Conservation (phyloP, 2,329 filamentous ascomycete genomes). For the Colletotrichum kahawae region DNA sequence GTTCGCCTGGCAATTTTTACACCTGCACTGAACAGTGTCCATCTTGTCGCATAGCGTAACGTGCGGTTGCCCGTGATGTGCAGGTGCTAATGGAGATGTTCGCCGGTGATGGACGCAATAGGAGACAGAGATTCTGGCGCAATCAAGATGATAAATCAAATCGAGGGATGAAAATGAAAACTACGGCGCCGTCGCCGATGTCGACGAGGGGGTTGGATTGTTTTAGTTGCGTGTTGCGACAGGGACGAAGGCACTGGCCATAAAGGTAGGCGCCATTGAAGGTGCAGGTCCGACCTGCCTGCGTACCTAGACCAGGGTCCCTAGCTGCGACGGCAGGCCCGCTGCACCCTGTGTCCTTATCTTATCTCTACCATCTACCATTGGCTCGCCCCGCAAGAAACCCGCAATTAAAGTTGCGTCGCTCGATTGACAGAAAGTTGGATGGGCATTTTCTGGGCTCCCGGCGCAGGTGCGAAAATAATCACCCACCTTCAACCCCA, state of each 20-base stretch:
- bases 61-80: background rate
- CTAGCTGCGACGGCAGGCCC: background rate
- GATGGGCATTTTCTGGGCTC: background rate
- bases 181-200: background rate
- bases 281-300: background rate
- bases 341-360: background rate
- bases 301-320: background rate
- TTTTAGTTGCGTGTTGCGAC: background rate
- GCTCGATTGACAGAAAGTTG: background rate
- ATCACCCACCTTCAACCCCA: background rate
- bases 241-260: background rate
- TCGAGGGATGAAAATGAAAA: background rate
- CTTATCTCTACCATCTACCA: background rate
- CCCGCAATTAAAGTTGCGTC: background rate
- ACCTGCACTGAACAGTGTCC: constrained; percentile 40
- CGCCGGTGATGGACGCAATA: background rate
- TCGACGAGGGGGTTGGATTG: background rate
- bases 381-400: background rate
- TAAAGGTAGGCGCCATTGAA: background rate
- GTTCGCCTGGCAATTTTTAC: constrained; percentile 33
- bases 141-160: background rate
- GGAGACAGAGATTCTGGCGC: background rate
- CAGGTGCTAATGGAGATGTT: background rate
- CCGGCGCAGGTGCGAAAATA: background rate
- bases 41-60: constrained; percentile 26